Evolutionary conservation across 2,329 filamentous ascomycete genomes (phyloP).

Genomic region (Fusarium nematophilum): DNA sequence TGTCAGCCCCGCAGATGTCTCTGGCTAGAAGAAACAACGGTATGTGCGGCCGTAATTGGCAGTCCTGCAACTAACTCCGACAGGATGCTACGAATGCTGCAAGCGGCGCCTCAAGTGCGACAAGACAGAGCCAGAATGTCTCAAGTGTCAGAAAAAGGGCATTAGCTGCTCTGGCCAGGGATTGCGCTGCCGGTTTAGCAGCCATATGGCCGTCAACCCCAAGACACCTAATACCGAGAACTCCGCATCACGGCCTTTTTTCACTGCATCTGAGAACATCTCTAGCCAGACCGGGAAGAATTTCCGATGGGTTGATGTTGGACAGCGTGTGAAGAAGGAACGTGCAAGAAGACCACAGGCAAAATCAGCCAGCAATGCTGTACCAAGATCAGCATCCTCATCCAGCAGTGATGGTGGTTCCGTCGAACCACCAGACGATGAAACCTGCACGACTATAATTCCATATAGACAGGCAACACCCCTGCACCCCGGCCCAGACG

Average conservation of each 20-base stretch:
- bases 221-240: background rate
- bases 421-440: background rate
- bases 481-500: slow-evolving; percentile 38
- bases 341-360: slow-evolving; percentile 1
- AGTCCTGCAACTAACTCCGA: background rate
- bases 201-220: slow-evolving; percentile 38
- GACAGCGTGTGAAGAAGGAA: slow-evolving; percentile 14
- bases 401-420: slow-evolving; percentile 25
- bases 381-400: background rate
- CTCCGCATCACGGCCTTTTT: background rate
- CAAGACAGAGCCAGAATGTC: slow-evolving; percentile 51
- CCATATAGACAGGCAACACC: slow-evolving; percentile 5
- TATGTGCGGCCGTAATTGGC: slow-evolving; percentile 1
- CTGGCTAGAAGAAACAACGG: slow-evolving; percentile 45
- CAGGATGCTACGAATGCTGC: slow-evolving; percentile 54
- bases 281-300: slow-evolving; percentile 9
- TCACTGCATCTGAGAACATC: background rate
- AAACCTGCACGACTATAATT: slow-evolving; percentile 1
- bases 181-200: slow-evolving; percentile 51
- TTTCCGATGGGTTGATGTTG: slow-evolving; percentile 33
- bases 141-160: slow-evolving; percentile 53
- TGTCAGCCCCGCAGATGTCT: slow-evolving; percentile 35
- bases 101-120: slow-evolving; percentile 54
- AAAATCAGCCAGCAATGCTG: background rate
- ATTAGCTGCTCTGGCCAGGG: slow-evolving; percentile 53